phyloP scores from a whole-genome alignment of 106 monocot species.

The Amphibolis antarctica region DNA sequence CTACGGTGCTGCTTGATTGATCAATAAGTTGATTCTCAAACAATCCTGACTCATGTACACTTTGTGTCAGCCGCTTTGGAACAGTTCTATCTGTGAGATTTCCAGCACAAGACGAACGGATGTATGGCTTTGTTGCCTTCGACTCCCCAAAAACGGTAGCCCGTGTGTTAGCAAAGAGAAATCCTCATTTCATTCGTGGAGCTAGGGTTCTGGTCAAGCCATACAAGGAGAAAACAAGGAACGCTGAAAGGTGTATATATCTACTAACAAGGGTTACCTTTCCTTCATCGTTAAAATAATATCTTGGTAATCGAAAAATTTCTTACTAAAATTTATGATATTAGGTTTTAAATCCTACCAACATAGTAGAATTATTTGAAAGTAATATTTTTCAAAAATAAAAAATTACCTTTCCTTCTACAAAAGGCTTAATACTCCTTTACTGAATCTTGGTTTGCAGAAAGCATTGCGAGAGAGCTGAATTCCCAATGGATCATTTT shows the following conservation, averaged over 20 bases:
- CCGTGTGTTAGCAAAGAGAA: constrained; percentile 32
- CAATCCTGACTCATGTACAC: not conserved
- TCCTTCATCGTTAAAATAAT: too few relatives aligned
- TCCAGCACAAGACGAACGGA: constrained; percentile 57
- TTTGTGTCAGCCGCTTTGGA: constrained; percentile 44
- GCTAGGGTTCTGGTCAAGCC: constrained; percentile 71
- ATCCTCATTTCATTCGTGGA: constrained; percentile 63
- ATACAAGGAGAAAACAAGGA: constrained; percentile 55
- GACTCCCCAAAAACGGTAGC: constrained; percentile 48
- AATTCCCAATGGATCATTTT: too few relatives aligned
- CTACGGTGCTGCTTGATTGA: not conserved
- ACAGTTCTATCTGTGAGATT: constrained; percentile 75
- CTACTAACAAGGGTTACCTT: too few relatives aligned
- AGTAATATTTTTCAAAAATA: too few relatives aligned
- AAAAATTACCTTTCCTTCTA: too few relatives aligned
- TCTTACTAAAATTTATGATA: too few relatives aligned
- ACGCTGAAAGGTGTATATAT: constrained; percentile 32
- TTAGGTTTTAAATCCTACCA: too few relatives aligned
- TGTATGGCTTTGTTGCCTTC: constrained; percentile 96
- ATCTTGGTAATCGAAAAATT: too few relatives aligned
- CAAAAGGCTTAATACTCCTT: too few relatives aligned
- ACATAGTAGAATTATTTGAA: too few relatives aligned
- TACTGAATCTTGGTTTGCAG: too few relatives aligned
- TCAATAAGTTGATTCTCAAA: not conserved
- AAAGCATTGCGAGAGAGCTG: too few relatives aligned